Percentiles rank a stretch among this genome's conserved stretches.
Conservation (phyloP, 176 grass and related monocot genomes). For the Areca catechu region DNA sequence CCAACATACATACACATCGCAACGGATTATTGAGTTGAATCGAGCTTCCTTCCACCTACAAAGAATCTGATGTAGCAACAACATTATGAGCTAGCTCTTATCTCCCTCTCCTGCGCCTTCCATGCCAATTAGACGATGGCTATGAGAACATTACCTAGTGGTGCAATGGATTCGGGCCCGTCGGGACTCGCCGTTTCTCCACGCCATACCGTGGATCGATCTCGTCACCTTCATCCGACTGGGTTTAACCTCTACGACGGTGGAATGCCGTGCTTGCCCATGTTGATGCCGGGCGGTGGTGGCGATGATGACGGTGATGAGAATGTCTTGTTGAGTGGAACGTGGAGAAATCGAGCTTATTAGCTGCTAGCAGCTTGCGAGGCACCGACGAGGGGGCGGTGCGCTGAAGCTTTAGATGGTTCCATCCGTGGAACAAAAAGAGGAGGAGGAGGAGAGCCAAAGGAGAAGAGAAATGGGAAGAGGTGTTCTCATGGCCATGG, state of each 20-base stretch:
- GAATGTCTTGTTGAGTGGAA: not conserved
- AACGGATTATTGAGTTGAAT: no score
- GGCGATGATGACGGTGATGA: conserved; percentile 8
- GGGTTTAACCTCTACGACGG: conserved; percentile 7
- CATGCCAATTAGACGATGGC: no score
- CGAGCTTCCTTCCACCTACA: no score
- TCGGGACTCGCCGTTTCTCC: conserved; percentile 58
- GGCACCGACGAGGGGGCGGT: not conserved
- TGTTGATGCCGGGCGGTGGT: conserved; percentile 13
- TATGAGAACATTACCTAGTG: conserved; percentile 30
- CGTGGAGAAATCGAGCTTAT: conserved; percentile 7
- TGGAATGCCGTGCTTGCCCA: conserved; percentile 18
- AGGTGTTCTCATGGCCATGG: conserved; percentile 52
- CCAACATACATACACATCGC: no score
- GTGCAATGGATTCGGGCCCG: conserved; percentile 75
- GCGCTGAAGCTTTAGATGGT: not conserved
- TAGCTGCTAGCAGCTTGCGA: conserved; percentile 34
- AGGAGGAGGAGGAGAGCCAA: conserved; percentile 53
- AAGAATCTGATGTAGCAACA: no score
- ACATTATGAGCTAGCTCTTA: no score
- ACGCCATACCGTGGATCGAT: conserved; percentile 53
- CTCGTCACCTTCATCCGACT: conserved; percentile 13
- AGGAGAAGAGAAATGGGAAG: conserved; percentile 27
- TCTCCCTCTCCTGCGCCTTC: no score
- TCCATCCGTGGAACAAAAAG: conserved; percentile 34